Base-by-base conservation (phyloP, 495 filamentous ascomycete genomes). In the Penicilliopsis zonata region DNA sequence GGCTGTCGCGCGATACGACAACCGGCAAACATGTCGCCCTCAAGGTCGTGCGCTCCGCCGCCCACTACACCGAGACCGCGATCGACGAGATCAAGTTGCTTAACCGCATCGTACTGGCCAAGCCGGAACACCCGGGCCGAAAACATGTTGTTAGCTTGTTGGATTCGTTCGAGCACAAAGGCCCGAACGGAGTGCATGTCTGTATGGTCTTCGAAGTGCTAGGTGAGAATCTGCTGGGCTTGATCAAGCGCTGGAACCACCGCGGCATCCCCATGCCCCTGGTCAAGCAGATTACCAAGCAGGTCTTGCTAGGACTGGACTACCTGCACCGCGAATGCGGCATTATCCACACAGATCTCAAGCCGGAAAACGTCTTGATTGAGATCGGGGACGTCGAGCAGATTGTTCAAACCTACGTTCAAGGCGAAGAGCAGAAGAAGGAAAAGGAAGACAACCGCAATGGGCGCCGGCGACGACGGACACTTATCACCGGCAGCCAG, bases 161-260 rank as follows among this genome's bases (percentile, higher is more conserved):
- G 36, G 90, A 98, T 55, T 93, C 84, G 3, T 98, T 98, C 50
- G 92, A 94, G 44, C 90, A 96, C 58, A 93, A 92, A 57, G 90
- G 90, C 4, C 90, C 88, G 9, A 88, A 98, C 54, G 90, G 90
- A 23, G 76, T 83, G 18, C 90, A 98, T 49, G 86, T 96, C 30
- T 98, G 90, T 66, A 98, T 98, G 88, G 90, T 98, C 4, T 98
- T 98, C 44, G 90, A 98, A 55, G 90, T 98, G 9, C 60, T 98
- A 29, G 90, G 90, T 9, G 90, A 98, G 67, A 98, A 98, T 49
- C 53, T 98, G 30, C 57, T 98, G 33, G 90, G 92, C 9, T 57
- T 98, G 53, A 98, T 98, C 65, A 98, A 96, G 70, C 76, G 80
- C 36, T 98, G 90, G 83, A 95, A 96, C 44, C 90, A 98, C 52